phyloP scores from a whole-genome alignment of 129 eudicot genomes.

The Tagetes erecta region DNA sequence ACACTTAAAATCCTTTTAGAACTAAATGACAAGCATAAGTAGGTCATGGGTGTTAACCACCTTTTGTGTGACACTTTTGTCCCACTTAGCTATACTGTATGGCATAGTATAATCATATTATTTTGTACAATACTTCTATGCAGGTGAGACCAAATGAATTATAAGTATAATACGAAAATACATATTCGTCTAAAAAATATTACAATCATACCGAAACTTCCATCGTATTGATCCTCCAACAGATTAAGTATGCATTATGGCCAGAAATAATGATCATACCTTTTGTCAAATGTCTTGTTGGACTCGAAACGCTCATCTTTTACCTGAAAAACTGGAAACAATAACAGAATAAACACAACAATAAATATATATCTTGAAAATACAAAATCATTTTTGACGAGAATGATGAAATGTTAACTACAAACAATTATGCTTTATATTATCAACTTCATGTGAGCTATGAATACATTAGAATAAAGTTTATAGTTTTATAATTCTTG shows the following conservation, averaged over 20 bases:
- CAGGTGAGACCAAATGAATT: not conserved
- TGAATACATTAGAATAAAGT: not conserved
- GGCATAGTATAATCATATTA: too few species aligned
- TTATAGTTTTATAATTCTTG: not conserved
- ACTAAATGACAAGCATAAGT: not conserved
- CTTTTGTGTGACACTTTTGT: not conserved
- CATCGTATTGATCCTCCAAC: conserved; percentile 9
- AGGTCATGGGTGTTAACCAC: too few species aligned
- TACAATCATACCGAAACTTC: conserved; percentile 14
- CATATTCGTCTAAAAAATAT: conserved; percentile 1
- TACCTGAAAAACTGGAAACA: not conserved
- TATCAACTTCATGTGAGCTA: not conserved
- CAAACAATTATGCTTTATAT: not conserved
- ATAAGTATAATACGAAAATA: not conserved
- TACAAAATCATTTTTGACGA: not conserved
- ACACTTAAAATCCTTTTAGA: too few species aligned
- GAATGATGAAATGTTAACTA: not conserved
- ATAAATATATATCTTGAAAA: not conserved
- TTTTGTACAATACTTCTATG: too few species aligned
- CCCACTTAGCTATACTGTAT: not conserved
- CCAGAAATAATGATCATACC: not conserved
- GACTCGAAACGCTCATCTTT: not conserved
- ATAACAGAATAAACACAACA: not conserved
- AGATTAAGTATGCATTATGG: not conserved
- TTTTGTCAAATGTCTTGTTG: not conserved